phyloP scores from a whole-genome alignment of 129 eudicot genomes.

The Arctium minus region DNA sequence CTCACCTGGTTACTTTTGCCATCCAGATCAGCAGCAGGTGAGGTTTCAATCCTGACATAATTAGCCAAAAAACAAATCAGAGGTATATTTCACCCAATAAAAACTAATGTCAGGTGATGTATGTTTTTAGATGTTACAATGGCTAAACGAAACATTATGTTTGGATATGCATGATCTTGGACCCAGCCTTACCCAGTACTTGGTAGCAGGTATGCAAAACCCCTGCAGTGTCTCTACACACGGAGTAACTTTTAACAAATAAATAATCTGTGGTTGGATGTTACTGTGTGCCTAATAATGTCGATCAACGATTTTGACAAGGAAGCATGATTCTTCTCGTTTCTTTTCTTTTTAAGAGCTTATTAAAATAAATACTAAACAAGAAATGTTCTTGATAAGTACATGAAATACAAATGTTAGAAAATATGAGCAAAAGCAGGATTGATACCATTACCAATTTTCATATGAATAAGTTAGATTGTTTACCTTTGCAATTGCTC shows the following conservation, averaged over 20 bases:
- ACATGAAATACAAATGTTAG: neutral
- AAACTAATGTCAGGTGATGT: neutral
- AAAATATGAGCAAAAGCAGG: neutral
- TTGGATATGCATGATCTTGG: no score
- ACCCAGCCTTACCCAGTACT: no score
- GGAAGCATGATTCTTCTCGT: no score
- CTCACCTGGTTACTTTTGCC: conserved; percentile 68
- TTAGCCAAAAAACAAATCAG: conserved; percentile 17
- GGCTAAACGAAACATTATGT: neutral
- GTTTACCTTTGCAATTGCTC: conserved; percentile 76
- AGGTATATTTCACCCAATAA: neutral
- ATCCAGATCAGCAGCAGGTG: conserved; percentile 48
- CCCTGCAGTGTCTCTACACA: no score
- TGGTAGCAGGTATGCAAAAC: no score
- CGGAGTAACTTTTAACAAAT: no score
- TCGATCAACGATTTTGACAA: no score
- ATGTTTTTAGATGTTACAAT: neutral
- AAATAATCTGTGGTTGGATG: no score
- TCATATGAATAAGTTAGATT: neutral
- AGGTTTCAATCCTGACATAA: conserved; percentile 51
- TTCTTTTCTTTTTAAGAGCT: no score
- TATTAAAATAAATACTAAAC: neutral
- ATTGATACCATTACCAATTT: neutral
- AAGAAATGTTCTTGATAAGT: neutral
- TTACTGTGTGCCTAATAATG: no score